phyloP scores from a whole-genome alignment of 2,329 filamentous ascomycete genomes.

The Colletotrichum cuscutae region DNA sequence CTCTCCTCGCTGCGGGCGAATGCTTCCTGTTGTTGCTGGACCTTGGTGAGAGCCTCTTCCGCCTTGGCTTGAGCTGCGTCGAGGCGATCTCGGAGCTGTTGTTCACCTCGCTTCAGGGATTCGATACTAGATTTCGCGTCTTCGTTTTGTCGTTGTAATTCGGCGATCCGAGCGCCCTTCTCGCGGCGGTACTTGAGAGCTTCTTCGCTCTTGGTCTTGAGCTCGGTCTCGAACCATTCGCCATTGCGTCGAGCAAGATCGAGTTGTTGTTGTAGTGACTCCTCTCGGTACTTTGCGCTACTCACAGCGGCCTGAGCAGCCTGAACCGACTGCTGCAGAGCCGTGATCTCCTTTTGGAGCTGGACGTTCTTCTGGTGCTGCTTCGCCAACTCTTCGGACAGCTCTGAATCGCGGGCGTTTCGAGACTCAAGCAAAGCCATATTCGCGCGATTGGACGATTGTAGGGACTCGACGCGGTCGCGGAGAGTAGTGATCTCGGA shows the following conservation, averaged over 20 bases:
- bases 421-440: slow-evolving; percentile 91
- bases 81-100: slow-evolving; percentile 81
- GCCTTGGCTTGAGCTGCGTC: slow-evolving; percentile 87
- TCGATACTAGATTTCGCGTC: slow-evolving; percentile 84
- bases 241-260: slow-evolving; percentile 89
- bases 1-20: slow-evolving; percentile 85
- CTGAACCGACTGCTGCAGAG: slow-evolving; percentile 86
- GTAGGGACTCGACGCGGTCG: slow-evolving; percentile 85
- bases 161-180: slow-evolving; percentile 88
- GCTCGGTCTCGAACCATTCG: slow-evolving; percentile 91
- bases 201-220: slow-evolving; percentile 90
- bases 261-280: slow-evolving; percentile 89
- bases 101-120: slow-evolving; percentile 81
- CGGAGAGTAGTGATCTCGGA: slow-evolving; percentile 81
- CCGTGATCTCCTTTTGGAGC: slow-evolving; percentile 82
- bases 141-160: slow-evolving; percentile 88
- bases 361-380: slow-evolving; percentile 91
- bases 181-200: slow-evolving; percentile 93
- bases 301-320: slow-evolving; percentile 82
- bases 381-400: slow-evolving; percentile 86
- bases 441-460: slow-evolving; percentile 92
- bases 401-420: slow-evolving; percentile 83
- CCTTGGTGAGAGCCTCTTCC: slow-evolving; percentile 82
- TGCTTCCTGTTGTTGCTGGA: slow-evolving; percentile 87
- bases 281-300: slow-evolving; percentile 89